A percentile compares a stretch with the other conserved stretches of the same genome.
Conservation (phyloP, 805 yeast genomes). For the Diddensiella transvaalensis region DNA sequence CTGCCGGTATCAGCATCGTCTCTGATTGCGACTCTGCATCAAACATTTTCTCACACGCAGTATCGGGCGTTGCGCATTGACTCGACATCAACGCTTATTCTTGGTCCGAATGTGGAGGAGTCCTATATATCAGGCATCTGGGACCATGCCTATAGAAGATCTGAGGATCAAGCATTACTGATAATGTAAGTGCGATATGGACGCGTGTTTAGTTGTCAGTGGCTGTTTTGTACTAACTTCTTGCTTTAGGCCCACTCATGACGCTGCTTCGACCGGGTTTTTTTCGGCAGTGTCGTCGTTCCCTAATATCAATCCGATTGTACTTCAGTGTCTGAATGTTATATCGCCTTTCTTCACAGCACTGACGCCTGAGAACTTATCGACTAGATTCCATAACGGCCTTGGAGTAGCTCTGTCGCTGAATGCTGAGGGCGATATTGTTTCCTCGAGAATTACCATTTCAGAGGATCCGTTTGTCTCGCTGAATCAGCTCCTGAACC, state of each 20-base stretch:
- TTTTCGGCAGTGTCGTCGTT: conserved; percentile 30
- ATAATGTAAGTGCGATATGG: conserved; percentile 23
- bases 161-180: conserved; percentile 39
- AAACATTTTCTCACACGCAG: conserved; percentile 27
- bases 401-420: conserved; percentile 31
- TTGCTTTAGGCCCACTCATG: conserved; percentile 27
- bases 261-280: conserved; percentile 32
- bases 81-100: conserved; percentile 29
- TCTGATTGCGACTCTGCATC: conserved; percentile 34
- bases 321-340: conserved; percentile 35
- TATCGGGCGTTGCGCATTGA: conserved; percentile 30
- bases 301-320: conserved; percentile 35
- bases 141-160: conserved; percentile 38
- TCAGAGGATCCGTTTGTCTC: conserved; percentile 30
- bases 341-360: conserved; percentile 38
- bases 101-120: conserved; percentile 33
- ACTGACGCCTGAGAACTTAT: conserved; percentile 35
- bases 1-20: conserved; percentile 33
- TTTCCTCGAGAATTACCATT: conserved; percentile 30
- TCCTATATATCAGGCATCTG: conserved; percentile 34
- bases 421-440: conserved; percentile 30
- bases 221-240: not conserved
- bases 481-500: conserved; percentile 31
- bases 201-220: not conserved
- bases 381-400: conserved; percentile 35